Evolutionary conservation across 2,329 filamentous ascomycete genomes (phyloP), one percentile per base, ranked within the genome.

Genomic region (Claviceps monticola): DNA sequence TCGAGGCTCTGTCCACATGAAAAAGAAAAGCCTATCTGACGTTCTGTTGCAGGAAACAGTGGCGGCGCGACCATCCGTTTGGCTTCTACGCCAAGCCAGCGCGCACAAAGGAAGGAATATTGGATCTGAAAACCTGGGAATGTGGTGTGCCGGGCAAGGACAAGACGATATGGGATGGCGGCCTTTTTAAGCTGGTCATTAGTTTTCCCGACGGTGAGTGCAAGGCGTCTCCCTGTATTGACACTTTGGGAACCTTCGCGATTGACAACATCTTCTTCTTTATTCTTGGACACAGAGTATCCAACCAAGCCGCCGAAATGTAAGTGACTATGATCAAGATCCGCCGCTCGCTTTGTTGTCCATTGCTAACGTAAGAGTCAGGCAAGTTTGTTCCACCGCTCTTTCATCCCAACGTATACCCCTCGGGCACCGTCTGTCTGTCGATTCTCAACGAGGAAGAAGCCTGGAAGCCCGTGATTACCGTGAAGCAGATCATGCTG

Each of bases 241-340:
- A 2, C 41, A 19, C 6, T 5, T 17, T 8, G 9, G 5, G 9
- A 8, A 26, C 2, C 21, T 19, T 34, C 17, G 4, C 37, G 23
- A 41, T 46, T 52, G 26, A 52, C 36, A 26, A 5, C 4, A 11
- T 34, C 7, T 29, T 45, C n/a, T 39, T 39, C 13, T 7, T 16
- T 37, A 2, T 16, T 34, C 39, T 29, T 9, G 13, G 2, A 29
- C 38, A 5, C 36, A 95, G 93, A 98, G 64, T 98, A 98, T 68
- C 93, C 93, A 16, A 98, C 94, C 49, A 98, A 98, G 70, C 93
- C 93, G 36, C 93, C 93, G 1, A 98, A 98, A 72, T 98, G 93
- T 95, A 80, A 68, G 84, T 72, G 11, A 19, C 11, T 9, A 43
- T 36, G 19, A 7, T 9, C n/a, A 26, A 8, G 13, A 11, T 26